phyloP scores from a whole-genome alignment of 306 rosid genomes.

The Amphicarpaea edgeworthii region DNA sequence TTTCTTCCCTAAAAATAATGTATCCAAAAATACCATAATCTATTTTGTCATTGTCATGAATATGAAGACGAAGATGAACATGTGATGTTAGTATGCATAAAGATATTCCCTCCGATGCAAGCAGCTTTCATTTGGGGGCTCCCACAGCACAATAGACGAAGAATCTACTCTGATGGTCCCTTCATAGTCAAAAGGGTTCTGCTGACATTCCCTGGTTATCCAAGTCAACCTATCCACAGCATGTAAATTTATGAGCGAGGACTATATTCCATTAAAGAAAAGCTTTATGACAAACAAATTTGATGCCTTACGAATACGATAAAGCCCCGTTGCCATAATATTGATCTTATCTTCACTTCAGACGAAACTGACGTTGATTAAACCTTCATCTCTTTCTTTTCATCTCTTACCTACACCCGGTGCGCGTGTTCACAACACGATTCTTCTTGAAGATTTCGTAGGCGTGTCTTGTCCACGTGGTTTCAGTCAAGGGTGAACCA shows the following conservation, averaged over 20 bases:
- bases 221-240: slow-evolving; percentile 51
- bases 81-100: not conserved
- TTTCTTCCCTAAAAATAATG: too few relatives aligned
- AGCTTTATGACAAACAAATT: slow-evolving; percentile 19
- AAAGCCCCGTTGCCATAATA: not conserved
- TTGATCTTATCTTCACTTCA: slow-evolving; percentile 3
- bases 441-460: not conserved
- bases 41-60: too few relatives aligned
- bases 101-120: slow-evolving; percentile 49
- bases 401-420: not conserved
- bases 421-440: not conserved
- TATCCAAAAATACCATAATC: too few relatives aligned
- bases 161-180: slow-evolving; percentile 50
- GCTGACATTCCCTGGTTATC: slow-evolving; percentile 54
- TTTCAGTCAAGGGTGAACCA: not conserved
- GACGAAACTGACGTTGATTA: not conserved
- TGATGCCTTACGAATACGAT: slow-evolving; percentile 45
- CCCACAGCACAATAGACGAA: slow-evolving; percentile 54
- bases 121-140: slow-evolving; percentile 39
- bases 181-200: slow-evolving; percentile 54
- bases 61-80: not conserved
- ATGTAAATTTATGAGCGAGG: not conserved
- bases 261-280: slow-evolving; percentile 24
- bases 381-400: too few relatives aligned
- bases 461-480: not conserved